Conservation (phyloP, 2,329 filamentous ascomycete genomes). For the Xylariaceae sp. region DNA sequence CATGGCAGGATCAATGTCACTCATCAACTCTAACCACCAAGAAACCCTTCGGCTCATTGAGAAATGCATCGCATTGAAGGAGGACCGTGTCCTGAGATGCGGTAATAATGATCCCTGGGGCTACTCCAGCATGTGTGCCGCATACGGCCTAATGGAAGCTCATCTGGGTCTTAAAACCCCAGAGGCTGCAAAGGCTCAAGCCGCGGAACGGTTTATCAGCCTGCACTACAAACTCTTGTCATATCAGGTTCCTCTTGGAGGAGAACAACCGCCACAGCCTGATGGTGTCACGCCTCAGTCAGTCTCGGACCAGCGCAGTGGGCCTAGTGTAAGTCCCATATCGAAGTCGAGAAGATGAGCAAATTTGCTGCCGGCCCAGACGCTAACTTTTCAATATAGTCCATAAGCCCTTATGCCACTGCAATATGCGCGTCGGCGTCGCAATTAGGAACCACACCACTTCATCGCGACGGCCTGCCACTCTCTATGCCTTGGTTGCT, state of each 20-base stretch:
- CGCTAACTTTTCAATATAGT: conserved; percentile 45
- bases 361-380: background rate
- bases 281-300: conserved; percentile 31
- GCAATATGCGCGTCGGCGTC: conserved; percentile 29
- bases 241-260: conserved; percentile 55
- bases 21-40: conserved; percentile 67
- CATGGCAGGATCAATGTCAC: conserved; percentile 58
- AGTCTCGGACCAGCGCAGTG: conserved; percentile 32
- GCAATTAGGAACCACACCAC: conserved; percentile 32
- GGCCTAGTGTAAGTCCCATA: conserved; percentile 41
- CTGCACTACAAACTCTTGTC: conserved; percentile 63
- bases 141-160: conserved; percentile 63
- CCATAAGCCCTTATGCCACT: conserved; percentile 50
- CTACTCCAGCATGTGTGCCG: conserved; percentile 67
- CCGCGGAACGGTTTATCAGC: conserved; percentile 64
- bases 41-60: conserved; percentile 67
- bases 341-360: background rate
- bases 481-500: conserved; percentile 43
- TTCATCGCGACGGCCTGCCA: conserved; percentile 36
- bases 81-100: conserved; percentile 64
- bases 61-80: conserved; percentile 65
- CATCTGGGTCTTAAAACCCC: conserved; percentile 63
- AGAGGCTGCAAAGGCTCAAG: conserved; percentile 63
- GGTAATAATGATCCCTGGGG: conserved; percentile 70
- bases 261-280: conserved; percentile 38